phyloP scores from a whole-genome alignment of 345 rosid genomes.

The Eucalyptus urophylla region DNA sequence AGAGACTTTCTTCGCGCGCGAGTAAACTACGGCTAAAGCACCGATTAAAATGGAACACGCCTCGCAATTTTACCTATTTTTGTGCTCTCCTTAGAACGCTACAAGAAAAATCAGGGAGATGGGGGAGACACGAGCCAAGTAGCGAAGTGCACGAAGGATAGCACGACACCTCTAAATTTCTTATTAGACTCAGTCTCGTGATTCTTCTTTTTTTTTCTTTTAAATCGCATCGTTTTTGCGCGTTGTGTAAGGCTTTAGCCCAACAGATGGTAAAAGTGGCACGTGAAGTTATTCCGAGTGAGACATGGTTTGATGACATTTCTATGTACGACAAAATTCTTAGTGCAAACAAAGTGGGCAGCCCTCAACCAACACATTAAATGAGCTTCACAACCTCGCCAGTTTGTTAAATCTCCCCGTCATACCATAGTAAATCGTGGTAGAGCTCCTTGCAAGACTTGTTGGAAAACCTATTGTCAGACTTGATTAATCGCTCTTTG shows the following conservation, averaged over 20 bases:
- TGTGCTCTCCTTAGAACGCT: neutral
- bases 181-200: neutral
- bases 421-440: neutral
- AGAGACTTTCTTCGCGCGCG: neutral
- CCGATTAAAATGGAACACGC: neutral
- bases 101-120: neutral
- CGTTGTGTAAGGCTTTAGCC: neutral
- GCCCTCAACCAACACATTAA: neutral
- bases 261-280: neutral
- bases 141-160: neutral
- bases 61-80: neutral
- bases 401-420: neutral
- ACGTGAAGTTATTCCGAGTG: accelerated
- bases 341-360: neutral
- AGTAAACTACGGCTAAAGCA: neutral
- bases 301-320: neutral
- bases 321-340: neutral
- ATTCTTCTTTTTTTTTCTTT: neutral
- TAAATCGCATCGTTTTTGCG: accelerated
- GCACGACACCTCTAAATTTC: neutral
- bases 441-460: too few relatives aligned
- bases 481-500: too few relatives aligned
- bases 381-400: neutral
- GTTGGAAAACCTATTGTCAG: too few relatives aligned
- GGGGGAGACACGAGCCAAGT: neutral